Conservation (phyloP, 108 stramenopile genomes). For the Cyclotella kingstonii region DNA sequence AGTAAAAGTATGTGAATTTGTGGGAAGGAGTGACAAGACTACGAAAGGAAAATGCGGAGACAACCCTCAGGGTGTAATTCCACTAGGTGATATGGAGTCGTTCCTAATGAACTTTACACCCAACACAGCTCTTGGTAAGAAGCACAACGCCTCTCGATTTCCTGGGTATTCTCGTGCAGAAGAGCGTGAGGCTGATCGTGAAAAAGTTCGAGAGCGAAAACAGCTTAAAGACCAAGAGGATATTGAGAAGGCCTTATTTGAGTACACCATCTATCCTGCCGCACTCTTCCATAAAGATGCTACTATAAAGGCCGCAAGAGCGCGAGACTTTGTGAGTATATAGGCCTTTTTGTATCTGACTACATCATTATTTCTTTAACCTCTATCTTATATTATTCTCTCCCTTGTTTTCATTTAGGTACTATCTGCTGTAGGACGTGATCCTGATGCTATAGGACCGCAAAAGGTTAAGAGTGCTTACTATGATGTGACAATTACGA, state of each 20-base stretch:
- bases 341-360: too few relatives aligned
- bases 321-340: constrained; percentile 66
- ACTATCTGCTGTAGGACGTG: constrained; percentile 42
- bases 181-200: constrained; percentile 68
- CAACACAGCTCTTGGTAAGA: constrained; percentile 85
- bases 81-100: constrained; percentile 78
- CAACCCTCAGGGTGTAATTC: constrained; percentile 77
- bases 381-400: too few relatives aligned
- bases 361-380: too few relatives aligned
- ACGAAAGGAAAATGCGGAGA: constrained; percentile 53
- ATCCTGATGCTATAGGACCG: constrained; percentile 56
- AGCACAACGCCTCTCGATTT: constrained; percentile 66
- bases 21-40: constrained; percentile 29
- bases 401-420: too few relatives aligned
- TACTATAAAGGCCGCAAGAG: constrained; percentile 79
- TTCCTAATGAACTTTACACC: constrained; percentile 86
- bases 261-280: constrained; percentile 85
- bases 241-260: constrained; percentile 86
- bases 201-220: constrained; percentile 75
- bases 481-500: constrained; percentile 87
- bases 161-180: constrained; percentile 77
- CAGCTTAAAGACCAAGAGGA: constrained; percentile 87
- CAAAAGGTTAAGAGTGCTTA: constrained; percentile 77
- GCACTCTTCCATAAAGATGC: constrained; percentile 88
- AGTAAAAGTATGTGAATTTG: constrained; percentile 57